A percentile compares a stretch with the other conserved stretches of the same genome.
phyloP scores from a whole-genome alignment of 148 eudicot species.

The Selenicereus undatus region DNA sequence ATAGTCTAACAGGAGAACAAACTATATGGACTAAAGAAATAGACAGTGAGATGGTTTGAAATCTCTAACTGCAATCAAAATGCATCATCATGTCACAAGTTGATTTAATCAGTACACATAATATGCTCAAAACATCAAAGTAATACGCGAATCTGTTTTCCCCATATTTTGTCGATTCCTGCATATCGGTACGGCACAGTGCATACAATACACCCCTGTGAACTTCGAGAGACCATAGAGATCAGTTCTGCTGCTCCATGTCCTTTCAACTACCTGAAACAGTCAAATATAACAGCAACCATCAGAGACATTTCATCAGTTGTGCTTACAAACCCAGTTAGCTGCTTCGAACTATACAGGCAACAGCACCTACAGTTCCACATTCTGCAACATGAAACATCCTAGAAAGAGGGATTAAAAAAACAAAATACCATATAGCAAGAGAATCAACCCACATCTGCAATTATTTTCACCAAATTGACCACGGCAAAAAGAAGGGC shows the following conservation, averaged over 20 bases:
- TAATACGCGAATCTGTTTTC: slow-evolving; percentile 3
- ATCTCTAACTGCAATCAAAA: slow-evolving; percentile 10
- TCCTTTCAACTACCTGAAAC: slow-evolving; percentile 31
- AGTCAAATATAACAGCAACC: no score
- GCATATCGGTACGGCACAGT: slow-evolving; percentile 1
- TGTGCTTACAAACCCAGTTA: slow-evolving; percentile 9
- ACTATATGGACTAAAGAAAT: background rate
- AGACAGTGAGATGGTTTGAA: background rate
- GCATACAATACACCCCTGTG: slow-evolving; percentile 1
- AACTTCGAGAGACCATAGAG: background rate
- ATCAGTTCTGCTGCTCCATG: slow-evolving; percentile 15
- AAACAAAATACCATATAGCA: background rate
- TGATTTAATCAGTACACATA: background rate
- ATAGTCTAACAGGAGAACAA: background rate
- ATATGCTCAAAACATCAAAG: slow-evolving; percentile 7
- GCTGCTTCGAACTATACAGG: background rate
- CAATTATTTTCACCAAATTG: no score
- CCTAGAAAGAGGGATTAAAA: background rate
- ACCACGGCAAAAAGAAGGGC: no score
- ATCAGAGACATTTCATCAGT: background rate
- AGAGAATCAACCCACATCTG: no score
- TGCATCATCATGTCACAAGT: background rate
- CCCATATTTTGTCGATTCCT: background rate
- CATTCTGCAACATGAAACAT: background rate
- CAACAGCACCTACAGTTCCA: background rate